These are phyloP conservation scores for Xylaria curta DNA, from an alignment of 495 filamentous ascomycete species.

Conservation along the genomic window DNA sequence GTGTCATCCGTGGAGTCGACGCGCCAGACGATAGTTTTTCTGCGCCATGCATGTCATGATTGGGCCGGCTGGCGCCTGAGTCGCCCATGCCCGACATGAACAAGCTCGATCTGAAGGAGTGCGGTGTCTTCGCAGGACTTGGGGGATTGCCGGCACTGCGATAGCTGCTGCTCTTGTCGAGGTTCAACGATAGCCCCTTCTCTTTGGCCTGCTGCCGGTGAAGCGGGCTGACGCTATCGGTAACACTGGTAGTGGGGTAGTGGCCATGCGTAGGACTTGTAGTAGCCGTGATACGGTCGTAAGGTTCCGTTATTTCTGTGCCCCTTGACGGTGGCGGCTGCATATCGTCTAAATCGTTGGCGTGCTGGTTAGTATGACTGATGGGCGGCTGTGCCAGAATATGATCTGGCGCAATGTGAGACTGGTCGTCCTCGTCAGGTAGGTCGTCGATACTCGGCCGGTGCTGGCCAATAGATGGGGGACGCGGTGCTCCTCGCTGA, in stretches of 20 bases:
- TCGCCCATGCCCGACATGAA: conserved; percentile 59
- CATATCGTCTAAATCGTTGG: conserved; percentile 57
- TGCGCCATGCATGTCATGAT: conserved; percentile 64
- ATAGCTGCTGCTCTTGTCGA: conserved; percentile 59
- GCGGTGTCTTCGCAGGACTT: conserved; percentile 69
- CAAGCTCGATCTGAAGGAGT: conserved; percentile 75
- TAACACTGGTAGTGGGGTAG: conserved; percentile 69
- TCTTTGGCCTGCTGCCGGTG: conserved; percentile 60
- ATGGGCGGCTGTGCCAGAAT: conserved; percentile 57
- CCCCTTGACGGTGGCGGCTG: conserved; percentile 72
- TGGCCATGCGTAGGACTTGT: conserved; percentile 72
- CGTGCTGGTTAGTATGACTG: conserved; percentile 38
- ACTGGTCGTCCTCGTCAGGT: conserved; percentile 41
- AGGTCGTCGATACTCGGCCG: conserved; percentile 47
- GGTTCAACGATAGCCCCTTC: conserved; percentile 62
- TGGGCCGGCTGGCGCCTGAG: conserved; percentile 54
- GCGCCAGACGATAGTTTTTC: conserved; percentile 78
- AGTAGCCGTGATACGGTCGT: conserved; percentile 72
- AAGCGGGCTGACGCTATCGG: conserved; percentile 77
- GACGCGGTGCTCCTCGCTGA: conserved; percentile 68
- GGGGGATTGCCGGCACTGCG: conserved; percentile 49
- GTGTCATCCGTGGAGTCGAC: conserved; percentile 70
- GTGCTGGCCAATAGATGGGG: conserved; percentile 46
- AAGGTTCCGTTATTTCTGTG: conserved; percentile 74
- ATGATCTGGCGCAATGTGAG: conserved; percentile 49